Evolutionary conservation across 2,329 filamentous ascomycete species (phyloP), one percentile per base, ranked within the genome.

Genomic region (Aspergillus piperis): DNA sequence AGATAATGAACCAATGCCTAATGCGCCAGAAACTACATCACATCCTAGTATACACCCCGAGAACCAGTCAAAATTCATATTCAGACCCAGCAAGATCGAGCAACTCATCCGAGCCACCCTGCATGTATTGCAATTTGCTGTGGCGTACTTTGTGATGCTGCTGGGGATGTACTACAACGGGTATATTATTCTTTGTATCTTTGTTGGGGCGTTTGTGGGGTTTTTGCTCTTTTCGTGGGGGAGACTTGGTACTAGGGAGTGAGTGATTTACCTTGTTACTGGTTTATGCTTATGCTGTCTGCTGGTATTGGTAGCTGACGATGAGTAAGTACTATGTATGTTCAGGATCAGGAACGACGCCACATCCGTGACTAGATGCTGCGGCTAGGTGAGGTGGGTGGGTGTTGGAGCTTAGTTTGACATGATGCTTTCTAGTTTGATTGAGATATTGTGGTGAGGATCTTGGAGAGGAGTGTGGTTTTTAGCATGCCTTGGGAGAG

Each of bases 181-280:
- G 8, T 95, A 91, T 75, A 83, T 95, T 64, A 90, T 95, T 73
- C 88, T 94, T 61, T 91, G 87, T 66, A 91, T 95, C 73, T 85
- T 94, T 63, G 84, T 94, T 58, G 91, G 91, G 1, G 86, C 89
- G 0, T 91, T 86, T 64, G 59, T 93, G 5, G 91, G 91, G 15
- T 82, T 84, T 11, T 91, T 92, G 64, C 70, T 90, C 61, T 94
- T 91, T 72, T 84, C 87, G 30, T 93, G 90, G 89, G 88, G 67
- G 3, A 47, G 67, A 4, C 17, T 54, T 54, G 13, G 36, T 60
- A 23, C 62, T 60, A 27, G 25, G 25, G 15, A 59, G 62, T 25
- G 66, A 66, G 70, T 7, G 23, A 25, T 25, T 25, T 25, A 2
- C 6, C 23, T 25, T 7, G 2, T 25, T 25, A 25, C 23, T 25